A percentile compares a stretch with the other conserved stretches of the same genome.
Conservation (phyloP, 345 rosid species). For the Raphanus sativus region DNA sequence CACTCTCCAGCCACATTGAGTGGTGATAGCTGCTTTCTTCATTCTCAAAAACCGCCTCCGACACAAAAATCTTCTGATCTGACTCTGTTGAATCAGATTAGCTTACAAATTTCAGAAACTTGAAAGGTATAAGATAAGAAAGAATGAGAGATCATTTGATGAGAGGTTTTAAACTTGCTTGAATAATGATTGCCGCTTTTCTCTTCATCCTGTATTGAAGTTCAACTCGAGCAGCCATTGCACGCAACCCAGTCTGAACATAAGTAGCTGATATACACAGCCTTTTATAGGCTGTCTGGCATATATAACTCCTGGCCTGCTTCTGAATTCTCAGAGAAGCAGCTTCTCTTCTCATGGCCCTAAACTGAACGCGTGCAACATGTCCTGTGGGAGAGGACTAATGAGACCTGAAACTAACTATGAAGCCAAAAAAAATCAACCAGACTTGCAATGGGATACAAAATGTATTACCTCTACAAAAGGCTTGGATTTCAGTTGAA, state of each 20-base stretch:
- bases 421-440: slow-evolving; percentile 13
- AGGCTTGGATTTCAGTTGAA: slow-evolving; percentile 66
- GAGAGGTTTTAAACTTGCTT: slow-evolving; percentile 49
- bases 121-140: background rate
- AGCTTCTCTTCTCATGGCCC: slow-evolving; percentile 64
- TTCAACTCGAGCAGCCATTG: slow-evolving; percentile 72
- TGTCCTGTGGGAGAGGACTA: slow-evolving; percentile 51
- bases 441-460: background rate
- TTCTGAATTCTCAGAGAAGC: slow-evolving; percentile 77
- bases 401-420: slow-evolving; percentile 4
- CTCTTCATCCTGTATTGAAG: slow-evolving; percentile 56
- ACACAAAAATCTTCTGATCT: slow-evolving; percentile 63
- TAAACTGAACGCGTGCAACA: slow-evolving; percentile 56
- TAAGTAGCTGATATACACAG: slow-evolving; percentile 56
- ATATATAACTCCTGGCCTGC: slow-evolving; percentile 59
- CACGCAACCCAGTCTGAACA: slow-evolving; percentile 75
- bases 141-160: slow-evolving; percentile 6
- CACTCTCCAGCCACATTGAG: slow-evolving; percentile 85
- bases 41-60: slow-evolving; percentile 43
- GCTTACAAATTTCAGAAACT: background rate
- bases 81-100: slow-evolving; percentile 53
- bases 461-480: slow-evolving; percentile 67
- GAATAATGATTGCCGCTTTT: slow-evolving; percentile 66
- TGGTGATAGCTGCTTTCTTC: slow-evolving; percentile 69
- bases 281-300: slow-evolving; percentile 55